These are phyloP conservation scores for Sclerotinia spermophila DNA, from an alignment of 2,329 filamentous ascomycete genomes.

Conservation along the genomic window DNA sequence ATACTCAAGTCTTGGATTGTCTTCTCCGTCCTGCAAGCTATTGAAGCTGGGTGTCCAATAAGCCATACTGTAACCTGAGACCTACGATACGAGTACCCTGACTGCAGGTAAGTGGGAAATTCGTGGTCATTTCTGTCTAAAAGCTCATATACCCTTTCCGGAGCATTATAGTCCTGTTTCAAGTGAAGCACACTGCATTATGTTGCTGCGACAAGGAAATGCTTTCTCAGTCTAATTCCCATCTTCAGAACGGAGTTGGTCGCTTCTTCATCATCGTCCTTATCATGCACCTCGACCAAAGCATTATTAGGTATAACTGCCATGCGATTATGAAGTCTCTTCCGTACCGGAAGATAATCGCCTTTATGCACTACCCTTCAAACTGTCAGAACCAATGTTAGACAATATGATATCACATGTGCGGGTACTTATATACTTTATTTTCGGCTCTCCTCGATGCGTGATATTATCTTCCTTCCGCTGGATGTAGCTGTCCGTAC, in stretches of 20 bases:
- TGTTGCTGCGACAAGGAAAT: background rate
- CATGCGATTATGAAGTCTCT: background rate
- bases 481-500: conserved; percentile 5
- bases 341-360: conserved; percentile 1
- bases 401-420: conserved; percentile 11
- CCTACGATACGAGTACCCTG: background rate
- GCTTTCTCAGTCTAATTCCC: background rate
- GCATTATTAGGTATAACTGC: background rate
- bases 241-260: background rate
- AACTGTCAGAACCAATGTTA: background rate
- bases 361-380: background rate
- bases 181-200: conserved; percentile 11
- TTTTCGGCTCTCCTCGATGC: conserved; percentile 6
- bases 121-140: background rate
- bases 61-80: background rate
- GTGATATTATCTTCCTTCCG: conserved; percentile 11
- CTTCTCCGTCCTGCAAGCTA: background rate
- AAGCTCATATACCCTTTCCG: background rate
- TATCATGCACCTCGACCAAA: conserved; percentile 12
- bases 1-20: background rate
- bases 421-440: conserved; percentile 5
- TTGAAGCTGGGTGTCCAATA: background rate
- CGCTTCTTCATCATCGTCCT: background rate
- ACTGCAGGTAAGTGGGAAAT: background rate
- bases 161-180: background rate